Evolutionary conservation across 2,329 filamentous ascomycete genomes (phyloP).

Genomic region (Orbilia javanica): DNA sequence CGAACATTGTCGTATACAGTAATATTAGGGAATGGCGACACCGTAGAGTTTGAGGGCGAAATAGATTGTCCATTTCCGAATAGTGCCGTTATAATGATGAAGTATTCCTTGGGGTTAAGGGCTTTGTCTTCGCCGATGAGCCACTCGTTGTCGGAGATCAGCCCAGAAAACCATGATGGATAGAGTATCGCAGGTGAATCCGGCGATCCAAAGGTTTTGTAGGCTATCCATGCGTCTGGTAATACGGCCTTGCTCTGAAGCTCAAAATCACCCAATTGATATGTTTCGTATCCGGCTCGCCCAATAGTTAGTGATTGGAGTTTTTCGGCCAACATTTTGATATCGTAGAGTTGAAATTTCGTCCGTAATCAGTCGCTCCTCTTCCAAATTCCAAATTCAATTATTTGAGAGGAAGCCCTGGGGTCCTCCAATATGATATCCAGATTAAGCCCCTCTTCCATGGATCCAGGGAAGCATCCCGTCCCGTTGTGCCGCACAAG

Average conservation of each 20-base stretch:
- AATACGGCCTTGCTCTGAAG: conserved; percentile 76
- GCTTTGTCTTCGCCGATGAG: conserved; percentile 76
- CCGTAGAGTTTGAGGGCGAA: conserved; percentile 74
- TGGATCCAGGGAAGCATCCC: too few species aligned
- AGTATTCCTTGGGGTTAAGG: conserved; percentile 75
- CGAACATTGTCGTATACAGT: conserved; percentile 78
- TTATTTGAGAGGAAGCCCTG: too few species aligned
- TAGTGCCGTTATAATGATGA: conserved; percentile 76
- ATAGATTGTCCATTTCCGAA: conserved; percentile 78
- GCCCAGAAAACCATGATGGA: conserved; percentile 80
- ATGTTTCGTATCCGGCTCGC: conserved; percentile 63
- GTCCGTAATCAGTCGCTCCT: too few species aligned
- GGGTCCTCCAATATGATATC: too few species aligned
- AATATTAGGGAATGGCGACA: conserved; percentile 73
- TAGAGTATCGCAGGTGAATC: conserved; percentile 77
- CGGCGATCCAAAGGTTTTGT: conserved; percentile 79
- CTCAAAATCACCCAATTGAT: conserved; percentile 74
- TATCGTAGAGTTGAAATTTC: neutral
- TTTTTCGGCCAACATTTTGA: conserved; percentile 28
- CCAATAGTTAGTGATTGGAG: conserved; percentile 37
- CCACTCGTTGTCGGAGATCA: conserved; percentile 80
- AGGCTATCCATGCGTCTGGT: conserved; percentile 76
- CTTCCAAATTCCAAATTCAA: too few species aligned
- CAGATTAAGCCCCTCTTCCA: too few species aligned
- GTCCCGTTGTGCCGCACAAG: too few species aligned